Base-by-base conservation (phyloP, 441 rosid genomes). In the Pelargonium fulgidum region DNA sequence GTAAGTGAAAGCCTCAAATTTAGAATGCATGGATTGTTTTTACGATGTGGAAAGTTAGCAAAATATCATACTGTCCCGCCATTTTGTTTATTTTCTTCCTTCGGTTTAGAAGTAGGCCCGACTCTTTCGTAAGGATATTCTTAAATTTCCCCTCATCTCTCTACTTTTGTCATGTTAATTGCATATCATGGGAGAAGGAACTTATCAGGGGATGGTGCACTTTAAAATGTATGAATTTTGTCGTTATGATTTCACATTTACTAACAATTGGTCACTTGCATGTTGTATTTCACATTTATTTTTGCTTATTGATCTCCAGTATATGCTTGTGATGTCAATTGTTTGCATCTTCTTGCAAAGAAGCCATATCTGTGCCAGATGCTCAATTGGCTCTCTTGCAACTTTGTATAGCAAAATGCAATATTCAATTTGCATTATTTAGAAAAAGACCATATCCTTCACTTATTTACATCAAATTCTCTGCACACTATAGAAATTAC, bases 11-110 rank as follows among this genome's bases (percentile, higher is more conserved):
- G 72, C 72, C 75, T 72, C 73, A 26, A 75, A 72, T 68, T 74
- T 78, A 81, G 87, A 72, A 73, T 70, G 62, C 76, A 80, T 83
- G 73, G 79, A 75, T 75, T 79, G 81, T 75, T 79, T 72, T 70
- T 70, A 72, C 74, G 72, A 72, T 73, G 58, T 75, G 82, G 68
- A 77, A 72, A 80, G 82, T 69, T 75, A 70, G 81, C 73, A 74
- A 68, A 67, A 70, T 66, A 69, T 50, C 44, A 44, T 24, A 12
- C 54, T 69, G 45, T 44, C 20, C 68, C 50, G 22, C 58, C 20
- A 5, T 68, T 26, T 19, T 29, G 44, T 42, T 73, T 24, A 59
- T 20, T 19, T 41, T 52, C 29, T 63, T 71, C 62, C 1, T 72
- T 73, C 73, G 45, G 65, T 70, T 73, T 56, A 70, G 62, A 64